Evolutionary conservation across 2,329 filamentous ascomycete genomes (phyloP).

Genomic region (Neonectria magnoliae): DNA sequence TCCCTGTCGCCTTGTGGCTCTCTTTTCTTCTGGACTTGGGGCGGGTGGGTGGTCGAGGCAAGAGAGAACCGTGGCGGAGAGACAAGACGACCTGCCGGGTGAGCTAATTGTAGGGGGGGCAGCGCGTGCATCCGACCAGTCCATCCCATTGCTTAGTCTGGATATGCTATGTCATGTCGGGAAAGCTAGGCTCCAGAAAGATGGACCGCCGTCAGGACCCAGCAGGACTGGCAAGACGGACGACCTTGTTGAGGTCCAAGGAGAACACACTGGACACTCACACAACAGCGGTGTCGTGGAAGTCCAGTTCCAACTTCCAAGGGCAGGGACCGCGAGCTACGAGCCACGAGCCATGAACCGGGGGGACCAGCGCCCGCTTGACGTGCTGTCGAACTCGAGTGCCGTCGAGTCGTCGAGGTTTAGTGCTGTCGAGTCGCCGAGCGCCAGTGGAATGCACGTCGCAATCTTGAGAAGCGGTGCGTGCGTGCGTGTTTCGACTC

Average conservation of each 20-base stretch:
- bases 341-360: conserved; percentile 1
- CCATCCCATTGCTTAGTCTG: conserved; percentile 2
- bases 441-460: conserved; percentile 17
- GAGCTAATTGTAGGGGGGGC: conserved; percentile 28
- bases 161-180: background rate
- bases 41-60: conserved; percentile 32
- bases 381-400: conserved; percentile 36
- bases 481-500: conserved; percentile 34
- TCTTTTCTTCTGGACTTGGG: conserved; percentile 28
- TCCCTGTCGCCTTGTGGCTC: conserved; percentile 40
- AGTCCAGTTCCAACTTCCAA: conserved; percentile 18
- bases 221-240: background rate
- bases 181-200: background rate
- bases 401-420: conserved; percentile 31
- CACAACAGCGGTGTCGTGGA: conserved; percentile 22
- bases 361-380: conserved; percentile 35
- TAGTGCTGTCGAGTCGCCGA: conserved; percentile 12
- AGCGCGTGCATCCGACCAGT: conserved; percentile 25
- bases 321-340: conserved; percentile 12
- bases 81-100: conserved; percentile 23
- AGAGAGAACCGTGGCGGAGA: conserved; percentile 24
- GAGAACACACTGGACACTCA: background rate
- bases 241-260: conserved; percentile 1
- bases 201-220: background rate
- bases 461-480: conserved; percentile 32